Evolutionary conservation across 73 alveolate genomes (phyloP).

Genomic region (Blepharisma japonicum): DNA sequence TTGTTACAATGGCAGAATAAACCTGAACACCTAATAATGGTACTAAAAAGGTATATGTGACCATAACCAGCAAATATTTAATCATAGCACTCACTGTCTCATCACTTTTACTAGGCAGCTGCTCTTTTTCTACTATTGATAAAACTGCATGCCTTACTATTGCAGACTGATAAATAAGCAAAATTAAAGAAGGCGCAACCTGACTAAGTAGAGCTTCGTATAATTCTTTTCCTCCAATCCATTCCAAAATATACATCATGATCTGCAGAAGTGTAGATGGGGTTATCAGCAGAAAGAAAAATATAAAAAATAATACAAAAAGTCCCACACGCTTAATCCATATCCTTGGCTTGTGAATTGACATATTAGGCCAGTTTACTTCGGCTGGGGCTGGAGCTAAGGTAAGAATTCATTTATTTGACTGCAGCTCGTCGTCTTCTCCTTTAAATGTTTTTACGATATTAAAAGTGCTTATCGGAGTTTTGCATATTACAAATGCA

Average conservation of each 20-base stretch:
- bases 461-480: background rate
- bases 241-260: background rate
- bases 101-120: background rate
- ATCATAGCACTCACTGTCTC: slow-evolving; percentile 14
- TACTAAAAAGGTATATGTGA: slow-evolving; percentile 20
- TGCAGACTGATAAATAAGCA: slow-evolving; percentile 21
- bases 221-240: background rate
- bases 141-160: slow-evolving; percentile 16
- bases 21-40: slow-evolving; percentile 20
- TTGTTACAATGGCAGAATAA: background rate
- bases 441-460: background rate
- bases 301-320: background rate
- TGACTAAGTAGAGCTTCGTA: background rate
- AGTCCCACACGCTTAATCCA: background rate
- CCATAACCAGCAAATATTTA: slow-evolving; percentile 10
- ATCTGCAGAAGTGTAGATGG: slow-evolving; percentile 10
- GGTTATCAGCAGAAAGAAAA: slow-evolving; percentile 18
- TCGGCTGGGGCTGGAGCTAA: slow-evolving; percentile 23
- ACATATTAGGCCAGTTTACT: slow-evolving; percentile 19
- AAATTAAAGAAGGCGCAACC: background rate
- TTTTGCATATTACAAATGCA: slow-evolving; percentile 15
- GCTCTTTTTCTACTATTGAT: background rate
- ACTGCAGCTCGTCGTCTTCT: background rate
- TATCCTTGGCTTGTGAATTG: background rate
- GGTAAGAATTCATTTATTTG: background rate